A percentile compares a stretch with the other conserved stretches of the same genome.
phyloP scores from a whole-genome alignment of 2,329 filamentous ascomycete genomes.

The Fusarium devonianum region DNA sequence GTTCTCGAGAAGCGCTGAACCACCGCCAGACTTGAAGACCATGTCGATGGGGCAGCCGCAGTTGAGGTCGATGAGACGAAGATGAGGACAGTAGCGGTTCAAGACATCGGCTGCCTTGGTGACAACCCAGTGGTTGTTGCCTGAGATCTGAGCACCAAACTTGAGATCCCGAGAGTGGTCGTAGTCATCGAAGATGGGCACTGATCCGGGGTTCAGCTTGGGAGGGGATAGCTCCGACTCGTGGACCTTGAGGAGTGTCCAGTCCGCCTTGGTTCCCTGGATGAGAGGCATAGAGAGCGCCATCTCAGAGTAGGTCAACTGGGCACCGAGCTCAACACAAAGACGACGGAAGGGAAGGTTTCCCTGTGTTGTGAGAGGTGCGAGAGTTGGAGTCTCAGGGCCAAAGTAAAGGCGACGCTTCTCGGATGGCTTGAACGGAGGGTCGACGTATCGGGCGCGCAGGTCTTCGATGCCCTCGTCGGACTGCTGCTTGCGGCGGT shows the following conservation, averaged over 20 bases:
- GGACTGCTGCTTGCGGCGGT: constrained; percentile 53
- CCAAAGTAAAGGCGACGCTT: constrained; percentile 95
- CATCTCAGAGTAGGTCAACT: constrained; percentile 98
- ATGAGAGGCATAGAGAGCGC: constrained; percentile 89
- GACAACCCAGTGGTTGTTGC: constrained; percentile 89
- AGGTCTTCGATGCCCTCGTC: constrained; percentile 67
- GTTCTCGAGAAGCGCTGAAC: constrained; percentile 89
- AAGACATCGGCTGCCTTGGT: constrained; percentile 88
- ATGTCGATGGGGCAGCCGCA: constrained; percentile 97
- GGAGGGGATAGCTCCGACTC: constrained; percentile 81
- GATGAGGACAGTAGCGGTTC: constrained; percentile 76
- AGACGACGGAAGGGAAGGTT: constrained; percentile 94
- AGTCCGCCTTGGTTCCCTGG: constrained; percentile 89
- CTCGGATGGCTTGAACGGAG: constrained; percentile 88
- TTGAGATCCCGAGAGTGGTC: constrained; percentile 83
- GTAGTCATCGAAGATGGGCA: constrained; percentile 74
- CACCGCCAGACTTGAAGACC: constrained; percentile 85
- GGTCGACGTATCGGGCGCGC: constrained; percentile 82
- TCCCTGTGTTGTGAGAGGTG: constrained; percentile 93
- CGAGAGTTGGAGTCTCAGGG: constrained; percentile 89
- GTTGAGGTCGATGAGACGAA: constrained; percentile 93
- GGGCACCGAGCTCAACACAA: constrained; percentile 86
- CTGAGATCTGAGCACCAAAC: constrained; percentile 92
- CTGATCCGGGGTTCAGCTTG: constrained; percentile 62
- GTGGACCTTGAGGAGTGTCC: constrained; percentile 94